These are phyloP conservation scores for Isabelozyma rhagii DNA, from an alignment of 805 yeast genomes.

Conservation along the genomic window DNA sequence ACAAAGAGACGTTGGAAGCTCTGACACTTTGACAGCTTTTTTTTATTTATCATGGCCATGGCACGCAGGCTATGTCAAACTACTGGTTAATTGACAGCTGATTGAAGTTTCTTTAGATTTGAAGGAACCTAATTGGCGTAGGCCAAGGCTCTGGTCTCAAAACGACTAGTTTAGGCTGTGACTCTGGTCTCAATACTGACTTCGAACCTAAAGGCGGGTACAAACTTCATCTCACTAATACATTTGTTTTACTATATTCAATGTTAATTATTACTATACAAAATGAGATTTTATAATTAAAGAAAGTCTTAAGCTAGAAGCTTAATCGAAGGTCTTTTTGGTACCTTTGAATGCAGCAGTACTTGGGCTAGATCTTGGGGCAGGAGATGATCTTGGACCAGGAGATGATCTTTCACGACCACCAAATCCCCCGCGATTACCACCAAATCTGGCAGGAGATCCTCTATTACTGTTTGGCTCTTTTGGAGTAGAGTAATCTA, in stretches of 20 bases:
- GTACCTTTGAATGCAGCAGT: slow-evolving; percentile 75
- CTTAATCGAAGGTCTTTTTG: slow-evolving; percentile 76
- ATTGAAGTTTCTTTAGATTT: no score
- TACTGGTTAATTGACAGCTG: no score
- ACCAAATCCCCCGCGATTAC: slow-evolving; percentile 33
- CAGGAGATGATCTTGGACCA: slow-evolving; percentile 37
- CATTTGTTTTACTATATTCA: background rate
- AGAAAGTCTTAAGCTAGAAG: background rate
- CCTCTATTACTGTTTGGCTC: slow-evolving; percentile 41
- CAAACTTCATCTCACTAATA: no score
- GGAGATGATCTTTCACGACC: slow-evolving; percentile 26
- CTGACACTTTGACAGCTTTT: no score
- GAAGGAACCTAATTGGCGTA: no score
- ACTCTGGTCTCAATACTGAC: no score
- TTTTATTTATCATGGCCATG: no score
- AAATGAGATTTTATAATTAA: background rate
- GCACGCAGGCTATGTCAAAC: no score
- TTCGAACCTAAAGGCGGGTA: no score
- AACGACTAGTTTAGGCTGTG: no score
- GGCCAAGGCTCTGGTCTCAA: no score
- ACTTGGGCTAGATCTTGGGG: slow-evolving; percentile 62
- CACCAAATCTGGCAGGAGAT: slow-evolving; percentile 39
- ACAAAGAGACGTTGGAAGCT: no score
- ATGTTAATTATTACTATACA: background rate
- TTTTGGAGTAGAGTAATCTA: slow-evolving; percentile 92